Base-by-base conservation (phyloP, 2,329 filamentous ascomycete species). In the Colletotrichum sp. region DNA sequence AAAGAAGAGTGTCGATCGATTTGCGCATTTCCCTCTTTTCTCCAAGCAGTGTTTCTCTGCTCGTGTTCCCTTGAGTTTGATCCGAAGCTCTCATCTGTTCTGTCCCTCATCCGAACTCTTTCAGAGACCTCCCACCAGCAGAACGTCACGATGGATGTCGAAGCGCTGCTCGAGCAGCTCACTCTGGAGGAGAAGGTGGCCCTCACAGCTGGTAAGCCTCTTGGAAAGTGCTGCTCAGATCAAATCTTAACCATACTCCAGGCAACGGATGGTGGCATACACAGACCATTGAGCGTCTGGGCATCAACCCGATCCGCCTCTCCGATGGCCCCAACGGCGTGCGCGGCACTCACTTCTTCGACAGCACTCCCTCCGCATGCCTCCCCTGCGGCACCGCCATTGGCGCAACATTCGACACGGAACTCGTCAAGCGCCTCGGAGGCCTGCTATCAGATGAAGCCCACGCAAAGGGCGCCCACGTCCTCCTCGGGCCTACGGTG, bases 321-420 rank as follows among this genome's bases (percentile, higher is more conserved):
- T 79, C 78, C 13, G 79, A 80, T 36, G 79, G 79, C 48, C 78
- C 78, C 71, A 79, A 79, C 66, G 79, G 78, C 21, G 90, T 93
- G 43, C 88, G 93, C 78, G 93, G 93, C 68, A 92, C 90, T 57
- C 91, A 90, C 79, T 94, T 93, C 87, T 94, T 94, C 84, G 91
- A 92, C 79, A 91, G 92, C 71, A 84, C 88, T 43, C 87, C 86
- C 26, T 89, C 91, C 2, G 90, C 91, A 18, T 92, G 91, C 79
- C 89, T 93, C 77, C 91, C 91, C 10, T 92, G 90, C 77, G 90
- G 90, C 24, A 91, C 90, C 0, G 88, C 86, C 7, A 85, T 92
- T 7, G 91, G 89, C 34, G 86, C 91, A 5, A 92, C 91, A 30
- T 93, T 90, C 81, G 91, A 93, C 80, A 82, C 84, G 32, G 82